Evolutionary conservation across 1,284 basidiomycete species (phyloP).

Genomic region (Cryptococcus neoformans): DNA sequence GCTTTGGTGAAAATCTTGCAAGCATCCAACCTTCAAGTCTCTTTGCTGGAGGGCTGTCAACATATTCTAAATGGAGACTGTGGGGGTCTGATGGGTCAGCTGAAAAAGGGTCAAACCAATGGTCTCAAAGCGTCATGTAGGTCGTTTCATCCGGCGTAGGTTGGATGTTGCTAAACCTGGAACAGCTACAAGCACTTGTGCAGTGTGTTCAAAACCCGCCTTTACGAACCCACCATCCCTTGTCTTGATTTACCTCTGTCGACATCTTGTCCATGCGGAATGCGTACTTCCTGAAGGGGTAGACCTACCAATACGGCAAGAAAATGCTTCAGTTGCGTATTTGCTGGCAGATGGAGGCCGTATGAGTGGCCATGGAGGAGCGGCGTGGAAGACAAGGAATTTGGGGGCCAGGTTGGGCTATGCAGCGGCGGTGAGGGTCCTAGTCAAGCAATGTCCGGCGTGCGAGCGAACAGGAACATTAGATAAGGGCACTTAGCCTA

Average conservation of each 20-base stretch:
- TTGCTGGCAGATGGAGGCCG: constrained; percentile 70
- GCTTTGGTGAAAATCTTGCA: constrained; percentile 96
- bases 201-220: constrained; percentile 61
- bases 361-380: constrained; percentile 22
- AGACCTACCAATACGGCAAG: constrained; percentile 40
- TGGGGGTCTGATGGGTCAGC: constrained; percentile 62
- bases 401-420: constrained; percentile 49
- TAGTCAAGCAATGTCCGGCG: constrained; percentile 50
- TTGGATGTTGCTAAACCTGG: not conserved
- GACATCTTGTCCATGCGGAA: constrained; percentile 75
- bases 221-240: constrained; percentile 52
- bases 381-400: constrained; percentile 58
- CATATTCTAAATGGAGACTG: constrained; percentile 80
- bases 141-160: constrained; percentile 25
- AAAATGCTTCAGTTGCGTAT: constrained; percentile 48
- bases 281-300: constrained; percentile 53
- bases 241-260: constrained; percentile 74
- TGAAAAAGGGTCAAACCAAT: constrained; percentile 70
- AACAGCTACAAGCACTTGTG: constrained; percentile 62
- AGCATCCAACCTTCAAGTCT: constrained; percentile 81
- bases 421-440: constrained; percentile 66
- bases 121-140: constrained; percentile 71
- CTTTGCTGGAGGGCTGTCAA: constrained; percentile 84
- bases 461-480: not conserved
- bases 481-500: not conserved